Evolutionary conservation across 148 eudicot genomes (phyloP), one percentile per base, ranked within the genome.

Genomic region (Oxyria digyna): DNA sequence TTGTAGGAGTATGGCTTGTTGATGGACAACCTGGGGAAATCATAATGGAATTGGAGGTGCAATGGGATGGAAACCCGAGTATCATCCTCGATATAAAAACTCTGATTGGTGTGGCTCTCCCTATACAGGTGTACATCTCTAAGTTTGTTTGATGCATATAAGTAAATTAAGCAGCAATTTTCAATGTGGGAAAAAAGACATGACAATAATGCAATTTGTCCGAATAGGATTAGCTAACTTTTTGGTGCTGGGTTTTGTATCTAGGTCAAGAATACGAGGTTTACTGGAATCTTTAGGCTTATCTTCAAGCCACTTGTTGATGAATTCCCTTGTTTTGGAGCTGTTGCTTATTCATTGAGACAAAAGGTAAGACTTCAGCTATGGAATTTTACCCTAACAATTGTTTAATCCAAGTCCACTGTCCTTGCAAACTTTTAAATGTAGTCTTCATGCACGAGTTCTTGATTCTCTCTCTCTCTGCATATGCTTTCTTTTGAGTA

Each of bases 51-150:
- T 37, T 91, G 69, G 96, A 91, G 74, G 35, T 89, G 80, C 92
- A 91, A 68, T 91, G 97, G 97, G 97, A 91, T 81, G 97, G 96
- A 40, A 85, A 91, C 68, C 97, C 97, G 5, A 83, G 80, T 33
- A 85, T 91, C 37, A 66, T 79, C 24, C 85, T 91, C 62, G 92
- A 88, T 55, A 75, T 91, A 42, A 82, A 80, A 75, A 87, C 97
- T 29, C 82, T 68, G 78, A 75, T 91, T 69, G 97, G 97, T 43
- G 83, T 91, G 17, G 82, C 87, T 6, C 71, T 88, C 55, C 97
- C 97, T 33, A 74, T 91, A 72, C 96, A 91, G 96, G 97, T 88
- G 29, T 41, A 29, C 18, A 31, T 59, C 37, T 13, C 24, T 54
- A 0, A 49, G 21, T 54, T 55, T 55, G n/a, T 24, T 27, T 55